Conservation (phyloP, 805 yeast genomes). For the Wickerhamiella azyma region DNA sequence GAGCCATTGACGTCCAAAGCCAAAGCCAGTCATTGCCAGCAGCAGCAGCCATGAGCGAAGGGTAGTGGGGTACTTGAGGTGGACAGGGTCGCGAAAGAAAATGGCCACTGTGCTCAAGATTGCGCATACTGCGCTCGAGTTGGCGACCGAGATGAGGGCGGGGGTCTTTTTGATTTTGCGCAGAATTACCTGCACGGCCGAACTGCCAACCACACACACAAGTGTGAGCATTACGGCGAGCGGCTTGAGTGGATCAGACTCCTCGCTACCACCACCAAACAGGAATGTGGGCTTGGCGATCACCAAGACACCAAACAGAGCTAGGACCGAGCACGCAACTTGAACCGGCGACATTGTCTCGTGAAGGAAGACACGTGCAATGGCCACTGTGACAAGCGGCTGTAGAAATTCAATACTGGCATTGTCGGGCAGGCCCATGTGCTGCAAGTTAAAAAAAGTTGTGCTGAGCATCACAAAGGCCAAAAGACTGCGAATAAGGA, state of each 20-base stretch:
- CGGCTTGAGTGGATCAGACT: not conserved
- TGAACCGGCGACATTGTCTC: constrained; percentile 58
- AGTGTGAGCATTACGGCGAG: constrained; percentile 22
- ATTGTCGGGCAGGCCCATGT: constrained; percentile 67
- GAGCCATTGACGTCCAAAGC: constrained; percentile 69
- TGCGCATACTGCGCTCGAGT: constrained; percentile 50
- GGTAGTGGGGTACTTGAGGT: constrained; percentile 28
- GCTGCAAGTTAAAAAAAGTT: constrained; percentile 58
- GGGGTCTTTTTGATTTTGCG: constrained; percentile 41
- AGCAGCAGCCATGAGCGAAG: constrained; percentile 43
- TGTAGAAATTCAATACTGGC: constrained; percentile 68
- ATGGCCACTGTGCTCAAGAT: constrained; percentile 32
- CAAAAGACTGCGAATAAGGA: constrained; percentile 49
- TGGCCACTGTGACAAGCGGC: constrained; percentile 62
- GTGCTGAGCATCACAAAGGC: constrained; percentile 78
- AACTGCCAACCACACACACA: constrained; percentile 29
- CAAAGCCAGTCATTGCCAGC: constrained; percentile 50
- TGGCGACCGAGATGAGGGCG: constrained; percentile 65
- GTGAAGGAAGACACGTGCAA: constrained; percentile 53
- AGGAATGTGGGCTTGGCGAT: constrained; percentile 72
- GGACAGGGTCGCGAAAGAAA: constrained; percentile 8
- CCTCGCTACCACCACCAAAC: constrained; percentile 24
- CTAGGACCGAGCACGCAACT: constrained; percentile 50
- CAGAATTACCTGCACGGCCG: not conserved
- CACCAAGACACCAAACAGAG: constrained; percentile 61